These are phyloP conservation scores for Linnemannia hyalina DNA, from an alignment of 192 early-diverging fungal species.

Conservation along the genomic window DNA sequence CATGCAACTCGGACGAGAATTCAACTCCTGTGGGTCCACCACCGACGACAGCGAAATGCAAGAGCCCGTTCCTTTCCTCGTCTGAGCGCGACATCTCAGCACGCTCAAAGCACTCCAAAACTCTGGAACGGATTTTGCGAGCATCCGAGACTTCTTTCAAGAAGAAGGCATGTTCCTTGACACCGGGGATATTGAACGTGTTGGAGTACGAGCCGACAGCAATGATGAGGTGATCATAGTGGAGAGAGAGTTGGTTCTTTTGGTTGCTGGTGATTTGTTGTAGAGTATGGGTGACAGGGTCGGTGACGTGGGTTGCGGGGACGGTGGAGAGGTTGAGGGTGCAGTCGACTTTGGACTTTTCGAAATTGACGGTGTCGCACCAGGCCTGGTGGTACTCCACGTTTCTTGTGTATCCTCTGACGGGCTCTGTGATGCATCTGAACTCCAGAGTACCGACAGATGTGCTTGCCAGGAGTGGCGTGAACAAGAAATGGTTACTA, in stretches of 20 bases:
- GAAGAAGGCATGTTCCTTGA: slow-evolving; percentile 86
- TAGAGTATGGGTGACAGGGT: not conserved
- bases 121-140: slow-evolving; percentile 80
- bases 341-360: slow-evolving; percentile 37
- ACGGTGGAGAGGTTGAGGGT: slow-evolving; percentile 29
- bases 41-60: slow-evolving; percentile 91
- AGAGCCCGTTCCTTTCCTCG: slow-evolving; percentile 70
- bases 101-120: slow-evolving; percentile 85
- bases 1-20: slow-evolving; percentile 60
- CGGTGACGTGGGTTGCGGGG: slow-evolving; percentile 15
- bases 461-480: slow-evolving; percentile 88
- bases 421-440: slow-evolving; percentile 88
- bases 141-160: slow-evolving; percentile 91
- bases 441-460: slow-evolving; percentile 91
- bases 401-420: slow-evolving; percentile 68
- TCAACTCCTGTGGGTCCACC: slow-evolving; percentile 84
- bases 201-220: slow-evolving; percentile 85
- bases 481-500: slow-evolving; percentile 89
- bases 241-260: slow-evolving; percentile 64
- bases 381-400: slow-evolving; percentile 78
- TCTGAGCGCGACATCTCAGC: slow-evolving; percentile 77
- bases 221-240: slow-evolving; percentile 88
- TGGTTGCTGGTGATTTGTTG: slow-evolving; percentile 61
- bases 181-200: slow-evolving; percentile 89
- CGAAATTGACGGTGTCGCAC: slow-evolving; percentile 61